Evolutionary conservation across 805 yeast genomes (phyloP).

Genomic region (Debaryomyces tyrocola): DNA sequence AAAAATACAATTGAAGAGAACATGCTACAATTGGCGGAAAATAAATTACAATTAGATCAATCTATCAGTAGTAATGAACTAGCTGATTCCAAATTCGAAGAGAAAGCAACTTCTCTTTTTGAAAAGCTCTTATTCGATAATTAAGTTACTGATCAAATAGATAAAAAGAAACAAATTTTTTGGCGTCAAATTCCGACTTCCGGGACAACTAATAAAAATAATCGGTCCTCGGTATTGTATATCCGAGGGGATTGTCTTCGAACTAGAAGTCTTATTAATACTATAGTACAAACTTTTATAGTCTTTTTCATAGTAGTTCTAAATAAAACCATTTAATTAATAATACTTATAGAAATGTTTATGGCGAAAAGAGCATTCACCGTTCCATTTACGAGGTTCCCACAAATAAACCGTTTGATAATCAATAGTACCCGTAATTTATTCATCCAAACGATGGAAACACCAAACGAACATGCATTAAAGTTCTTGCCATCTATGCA

Average conservation of each 20-base stretch:
- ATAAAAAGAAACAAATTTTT: not conserved
- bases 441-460: constrained; percentile 79
- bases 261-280: too few relatives aligned
- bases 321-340: too few relatives aligned
- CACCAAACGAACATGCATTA: constrained; percentile 85
- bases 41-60: constrained; percentile 83
- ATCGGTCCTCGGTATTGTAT: too few relatives aligned
- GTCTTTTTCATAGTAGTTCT: too few relatives aligned
- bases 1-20: constrained; percentile 84
- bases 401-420: not conserved
- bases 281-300: too few relatives aligned
- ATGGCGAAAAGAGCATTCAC: not conserved
- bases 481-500: constrained; percentile 77
- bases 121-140: constrained; percentile 46
- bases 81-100: constrained; percentile 46
- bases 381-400: not conserved
- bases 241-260: too few relatives aligned
- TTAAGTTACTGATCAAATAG: constrained; percentile 5
- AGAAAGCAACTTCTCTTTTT: constrained; percentile 51
- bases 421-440: constrained; percentile 22
- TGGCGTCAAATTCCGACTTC: not conserved
- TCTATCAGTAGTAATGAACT: constrained; percentile 47
- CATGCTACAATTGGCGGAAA: constrained; percentile 80
- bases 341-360: not conserved
- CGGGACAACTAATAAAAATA: too few relatives aligned